Percentiles rank a stretch among this genome's conserved stretches.
Conservation (phyloP, 352 stramenopile genomes). For the Phytophthora pluvialis region DNA sequence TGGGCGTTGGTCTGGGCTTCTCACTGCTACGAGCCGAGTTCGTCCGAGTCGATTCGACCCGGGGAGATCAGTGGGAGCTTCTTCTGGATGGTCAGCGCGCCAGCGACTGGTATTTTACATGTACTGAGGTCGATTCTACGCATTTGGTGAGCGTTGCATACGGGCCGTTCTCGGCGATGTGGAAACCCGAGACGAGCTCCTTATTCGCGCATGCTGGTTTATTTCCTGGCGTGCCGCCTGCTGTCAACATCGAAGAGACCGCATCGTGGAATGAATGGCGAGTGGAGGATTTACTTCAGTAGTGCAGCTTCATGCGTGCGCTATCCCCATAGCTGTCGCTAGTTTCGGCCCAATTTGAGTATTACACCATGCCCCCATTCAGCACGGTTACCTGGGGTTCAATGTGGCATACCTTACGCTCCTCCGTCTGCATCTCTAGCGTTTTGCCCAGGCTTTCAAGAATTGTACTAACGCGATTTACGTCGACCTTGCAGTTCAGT, state of each 20-base stretch:
- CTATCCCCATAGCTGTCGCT: too few species aligned
- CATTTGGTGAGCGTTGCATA: constrained; percentile 60
- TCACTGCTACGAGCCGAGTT: constrained; percentile 66
- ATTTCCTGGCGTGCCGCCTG: not conserved
- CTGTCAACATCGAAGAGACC: not conserved
- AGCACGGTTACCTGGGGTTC: too few species aligned
- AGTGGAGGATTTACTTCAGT: constrained; percentile 25
- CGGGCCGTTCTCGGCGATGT: constrained; percentile 51
- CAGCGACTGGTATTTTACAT: constrained; percentile 54
- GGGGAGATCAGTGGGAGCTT: constrained; percentile 42
- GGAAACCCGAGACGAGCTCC: constrained; percentile 50
- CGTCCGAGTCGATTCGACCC: not conserved
- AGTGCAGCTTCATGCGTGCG: not conserved
- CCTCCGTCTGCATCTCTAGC: too few species aligned
- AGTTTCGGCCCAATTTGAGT: not conserved
- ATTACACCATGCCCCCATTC: too few species aligned
- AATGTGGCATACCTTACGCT: too few species aligned
- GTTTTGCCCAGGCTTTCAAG: too few species aligned
- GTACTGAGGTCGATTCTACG: constrained; percentile 31
- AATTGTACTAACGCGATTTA: too few species aligned
- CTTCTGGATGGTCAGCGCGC: constrained; percentile 46
- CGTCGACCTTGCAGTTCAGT: too few species aligned
- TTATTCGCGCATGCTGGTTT: constrained; percentile 35
- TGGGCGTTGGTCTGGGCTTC: constrained; percentile 76
- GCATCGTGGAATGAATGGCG: constrained; percentile 29